Conservation (phyloP, 352 stramenopile species). For the Phytophthora hibernalis region DNA sequence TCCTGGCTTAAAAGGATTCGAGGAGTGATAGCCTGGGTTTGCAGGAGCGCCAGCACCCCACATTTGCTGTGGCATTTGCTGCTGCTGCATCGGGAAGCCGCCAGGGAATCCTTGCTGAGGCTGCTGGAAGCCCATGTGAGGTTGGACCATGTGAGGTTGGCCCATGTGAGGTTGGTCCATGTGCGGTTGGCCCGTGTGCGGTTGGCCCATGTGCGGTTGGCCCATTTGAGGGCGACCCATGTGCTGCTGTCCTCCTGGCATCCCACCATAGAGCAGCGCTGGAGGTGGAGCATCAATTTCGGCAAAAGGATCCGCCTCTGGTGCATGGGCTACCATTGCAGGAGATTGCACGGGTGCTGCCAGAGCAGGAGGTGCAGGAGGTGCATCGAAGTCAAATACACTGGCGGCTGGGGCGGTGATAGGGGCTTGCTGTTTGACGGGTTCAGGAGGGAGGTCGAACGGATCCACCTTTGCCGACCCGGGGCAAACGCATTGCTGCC, state of each 20-base stretch:
- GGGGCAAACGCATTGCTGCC: slow-evolving; percentile 26
- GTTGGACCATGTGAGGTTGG: slow-evolving; percentile 20
- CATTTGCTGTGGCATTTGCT: slow-evolving; percentile 51
- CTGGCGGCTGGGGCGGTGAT: slow-evolving; percentile 13
- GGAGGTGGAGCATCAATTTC: slow-evolving; percentile 44
- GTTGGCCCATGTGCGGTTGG: slow-evolving; percentile 9
- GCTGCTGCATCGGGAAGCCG: slow-evolving; percentile 35
- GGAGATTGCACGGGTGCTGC: slow-evolving; percentile 13
- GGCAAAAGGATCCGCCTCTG: slow-evolving; percentile 60
- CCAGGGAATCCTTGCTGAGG: slow-evolving; percentile 32
- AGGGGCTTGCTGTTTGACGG: slow-evolving; percentile 50
- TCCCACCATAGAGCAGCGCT: slow-evolving; percentile 33
- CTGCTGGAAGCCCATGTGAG: slow-evolving; percentile 18
- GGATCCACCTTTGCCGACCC: slow-evolving; percentile 25
- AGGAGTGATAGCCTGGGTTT: slow-evolving; percentile 41
- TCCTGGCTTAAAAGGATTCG: slow-evolving; percentile 29
- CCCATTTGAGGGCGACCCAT: slow-evolving; percentile 30
- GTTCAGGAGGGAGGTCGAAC: slow-evolving; percentile 59
- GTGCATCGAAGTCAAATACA: slow-evolving; percentile 47
- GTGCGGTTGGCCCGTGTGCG: slow-evolving; percentile 23
- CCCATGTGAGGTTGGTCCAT: slow-evolving; percentile 22
- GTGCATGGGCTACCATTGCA: slow-evolving; percentile 23
- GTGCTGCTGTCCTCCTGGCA: slow-evolving; percentile 25
- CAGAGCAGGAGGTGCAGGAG: slow-evolving; percentile 19
- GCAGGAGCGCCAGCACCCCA: slow-evolving; percentile 31